These are phyloP conservation scores for Neurospora sp. DNA, from an alignment of 495 filamentous ascomycete species.

Conservation along the genomic window DNA sequence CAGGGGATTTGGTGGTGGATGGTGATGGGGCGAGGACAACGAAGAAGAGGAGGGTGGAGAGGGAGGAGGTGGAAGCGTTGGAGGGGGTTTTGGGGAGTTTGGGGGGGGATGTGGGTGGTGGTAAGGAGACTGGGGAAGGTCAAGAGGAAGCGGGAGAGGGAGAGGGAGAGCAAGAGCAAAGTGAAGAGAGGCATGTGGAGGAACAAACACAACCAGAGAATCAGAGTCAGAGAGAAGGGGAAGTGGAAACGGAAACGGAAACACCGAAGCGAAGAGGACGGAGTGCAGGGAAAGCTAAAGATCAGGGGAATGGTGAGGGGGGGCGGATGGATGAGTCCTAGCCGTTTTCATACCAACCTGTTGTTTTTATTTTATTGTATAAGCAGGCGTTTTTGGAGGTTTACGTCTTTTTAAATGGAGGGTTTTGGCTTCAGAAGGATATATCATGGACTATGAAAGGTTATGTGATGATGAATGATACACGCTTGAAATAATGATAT, in stretches of 20 bases:
- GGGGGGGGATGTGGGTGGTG: constrained; percentile 12
- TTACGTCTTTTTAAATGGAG: neutral
- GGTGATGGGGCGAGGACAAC: constrained; percentile 26
- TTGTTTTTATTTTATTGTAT: neutral
- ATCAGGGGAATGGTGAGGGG: neutral
- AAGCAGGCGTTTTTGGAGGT: neutral
- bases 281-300: neutral
- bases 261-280: neutral
- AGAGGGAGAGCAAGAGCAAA: neutral
- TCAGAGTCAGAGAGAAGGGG: neutral
- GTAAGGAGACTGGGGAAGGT: neutral
- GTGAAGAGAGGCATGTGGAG: neutral
- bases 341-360: neutral
- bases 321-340: neutral
- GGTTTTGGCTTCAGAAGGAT: neutral
- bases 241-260: neutral
- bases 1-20: constrained; percentile 39
- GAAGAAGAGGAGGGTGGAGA: constrained; percentile 26
- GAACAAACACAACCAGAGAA: neutral
- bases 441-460: neutral
- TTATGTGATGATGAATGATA: neutral
- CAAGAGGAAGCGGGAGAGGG: neutral
- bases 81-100: constrained; percentile 37
- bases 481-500: neutral
- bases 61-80: constrained; percentile 43